A percentile compares a stretch with the other conserved stretches of the same genome.
Evolutionary conservation across 768 basidiomycete species (phyloP).

Genomic region (Boletus rex-veris): DNA sequence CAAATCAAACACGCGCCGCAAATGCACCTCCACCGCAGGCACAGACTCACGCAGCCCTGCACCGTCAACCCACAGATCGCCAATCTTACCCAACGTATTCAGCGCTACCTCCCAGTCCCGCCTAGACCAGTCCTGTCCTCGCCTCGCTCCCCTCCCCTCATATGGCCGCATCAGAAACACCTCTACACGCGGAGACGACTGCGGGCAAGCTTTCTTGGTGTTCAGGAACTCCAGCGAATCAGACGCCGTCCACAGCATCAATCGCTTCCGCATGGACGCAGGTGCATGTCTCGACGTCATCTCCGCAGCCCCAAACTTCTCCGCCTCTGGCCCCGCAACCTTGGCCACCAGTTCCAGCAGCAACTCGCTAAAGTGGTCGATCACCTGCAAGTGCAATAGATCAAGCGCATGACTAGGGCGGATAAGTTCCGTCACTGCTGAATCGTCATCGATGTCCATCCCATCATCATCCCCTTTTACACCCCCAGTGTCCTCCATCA

Average conservation of each 20-base stretch:
- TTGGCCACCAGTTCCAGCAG: slow-evolving; percentile 55
- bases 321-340: slow-evolving; percentile 48
- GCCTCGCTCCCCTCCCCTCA: slow-evolving; percentile 47
- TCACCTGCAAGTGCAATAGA: slow-evolving; percentile 62
- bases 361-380: slow-evolving; percentile 64
- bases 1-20: slow-evolving; percentile 45
- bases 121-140: slow-evolving; percentile 74
- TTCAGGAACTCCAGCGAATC: slow-evolving; percentile 60
- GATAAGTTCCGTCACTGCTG: slow-evolving; percentile 31
- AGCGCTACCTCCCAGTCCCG: slow-evolving; percentile 62
- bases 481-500: slow-evolving; percentile 4
- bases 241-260: slow-evolving; percentile 48
- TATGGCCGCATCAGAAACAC: slow-evolving; percentile 52
- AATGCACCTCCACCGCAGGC: slow-evolving; percentile 44
- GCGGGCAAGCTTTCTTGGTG: slow-evolving; percentile 33
- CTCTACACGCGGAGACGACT: slow-evolving; percentile 45
- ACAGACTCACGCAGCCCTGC: slow-evolving; percentile 54
- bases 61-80: slow-evolving; percentile 49
- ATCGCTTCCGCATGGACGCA: slow-evolving; percentile 39
- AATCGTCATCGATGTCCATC: slow-evolving; percentile 65
- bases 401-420: slow-evolving; percentile 58
- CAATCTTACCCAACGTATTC: slow-evolving; percentile 44
- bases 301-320: slow-evolving; percentile 31
- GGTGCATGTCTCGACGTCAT: slow-evolving; percentile 57
- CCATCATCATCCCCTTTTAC: slow-evolving; percentile 38